phyloP scores from a whole-genome alignment of 106 monocot species.

The Dendrobium chrysotoxum region DNA sequence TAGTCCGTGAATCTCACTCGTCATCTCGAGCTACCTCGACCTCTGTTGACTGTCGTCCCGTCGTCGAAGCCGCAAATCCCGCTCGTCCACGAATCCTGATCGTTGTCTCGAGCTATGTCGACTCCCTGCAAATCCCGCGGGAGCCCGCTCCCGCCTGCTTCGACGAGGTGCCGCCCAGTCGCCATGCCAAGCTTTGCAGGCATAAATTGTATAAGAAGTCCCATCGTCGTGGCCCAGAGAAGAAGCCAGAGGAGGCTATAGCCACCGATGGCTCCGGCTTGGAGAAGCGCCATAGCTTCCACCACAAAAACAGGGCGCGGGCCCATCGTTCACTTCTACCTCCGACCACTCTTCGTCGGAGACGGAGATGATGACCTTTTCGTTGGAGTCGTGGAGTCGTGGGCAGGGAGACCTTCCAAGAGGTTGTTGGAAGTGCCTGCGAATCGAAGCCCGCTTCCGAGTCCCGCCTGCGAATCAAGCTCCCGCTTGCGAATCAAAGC shows the following conservation, averaged over 20 bases:
- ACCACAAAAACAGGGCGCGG: slow-evolving; percentile 45
- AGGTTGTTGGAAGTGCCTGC: too few relatives aligned
- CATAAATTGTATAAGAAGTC: slow-evolving; percentile 55
- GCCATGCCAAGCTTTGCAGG: slow-evolving; percentile 60
- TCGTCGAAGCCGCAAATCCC: too few relatives aligned
- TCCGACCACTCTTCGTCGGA: slow-evolving; percentile 7
- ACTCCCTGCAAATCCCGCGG: too few relatives aligned
- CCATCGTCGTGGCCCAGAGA: slow-evolving; percentile 69
- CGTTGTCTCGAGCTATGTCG: too few relatives aligned
- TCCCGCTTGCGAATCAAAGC: too few relatives aligned
- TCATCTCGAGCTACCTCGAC: too few relatives aligned
- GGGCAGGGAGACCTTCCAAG: slow-evolving; percentile 18
- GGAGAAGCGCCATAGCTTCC: slow-evolving; percentile 77
- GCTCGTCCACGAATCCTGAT: too few relatives aligned
- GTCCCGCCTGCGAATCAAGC: too few relatives aligned
- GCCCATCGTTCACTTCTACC: neutral
- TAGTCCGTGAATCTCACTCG: too few relatives aligned
- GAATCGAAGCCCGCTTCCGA: too few relatives aligned
- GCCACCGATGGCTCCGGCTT: slow-evolving; percentile 65
- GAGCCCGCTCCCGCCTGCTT: too few relatives aligned
- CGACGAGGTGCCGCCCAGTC: slow-evolving; percentile 62
- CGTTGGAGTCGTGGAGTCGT: slow-evolving; percentile 31
- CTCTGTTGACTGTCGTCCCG: too few relatives aligned
- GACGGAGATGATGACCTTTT: slow-evolving; percentile 36
- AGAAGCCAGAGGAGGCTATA: slow-evolving; percentile 69